phyloP scores from a whole-genome alignment of 176 grass and related monocot genomes.

The Calamus simplicifolius region DNA sequence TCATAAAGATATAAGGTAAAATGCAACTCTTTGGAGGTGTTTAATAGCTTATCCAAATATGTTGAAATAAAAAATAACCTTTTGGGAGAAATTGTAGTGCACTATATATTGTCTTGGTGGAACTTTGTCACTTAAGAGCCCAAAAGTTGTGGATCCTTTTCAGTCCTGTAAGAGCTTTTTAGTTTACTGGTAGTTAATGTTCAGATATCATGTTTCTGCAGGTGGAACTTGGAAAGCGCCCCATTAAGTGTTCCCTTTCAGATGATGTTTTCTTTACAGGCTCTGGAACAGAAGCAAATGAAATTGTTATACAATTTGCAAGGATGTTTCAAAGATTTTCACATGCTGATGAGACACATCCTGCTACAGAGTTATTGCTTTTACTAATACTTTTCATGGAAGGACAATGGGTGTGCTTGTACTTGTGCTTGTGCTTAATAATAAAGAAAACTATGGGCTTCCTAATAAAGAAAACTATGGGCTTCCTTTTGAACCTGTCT shows the following conservation, averaged over 20 bases:
- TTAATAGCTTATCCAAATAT: no score
- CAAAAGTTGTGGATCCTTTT: no score
- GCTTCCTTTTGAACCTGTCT: conserved; percentile 53
- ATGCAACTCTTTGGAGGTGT: no score
- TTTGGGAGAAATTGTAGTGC: no score
- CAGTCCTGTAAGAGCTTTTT: no score
- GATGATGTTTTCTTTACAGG: conserved; percentile 74
- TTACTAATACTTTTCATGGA: conserved; percentile 76
- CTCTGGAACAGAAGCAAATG: conserved; percentile 90
- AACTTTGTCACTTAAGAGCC: no score
- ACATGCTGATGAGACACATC: conserved; percentile 9
- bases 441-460: conserved; percentile 63
- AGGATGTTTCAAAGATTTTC: conserved; percentile 63
- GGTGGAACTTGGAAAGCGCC: conserved; percentile 62
- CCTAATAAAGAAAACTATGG: conserved; percentile 76
- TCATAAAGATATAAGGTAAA: no score
- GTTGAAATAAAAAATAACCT: no score
- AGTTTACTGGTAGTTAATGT: background rate
- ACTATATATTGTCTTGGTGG: no score
- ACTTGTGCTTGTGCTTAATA: conserved; percentile 62
- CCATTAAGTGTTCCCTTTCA: conserved; percentile 67
- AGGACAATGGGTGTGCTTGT: conserved; percentile 71
- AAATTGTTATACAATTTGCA: conserved; percentile 87
- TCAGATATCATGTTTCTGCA: conserved; percentile 11
- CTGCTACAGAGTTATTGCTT: conserved; percentile 49